phyloP scores from a whole-genome alignment of 768 basidiomycete species.

The Naganishia vishniacii region DNA sequence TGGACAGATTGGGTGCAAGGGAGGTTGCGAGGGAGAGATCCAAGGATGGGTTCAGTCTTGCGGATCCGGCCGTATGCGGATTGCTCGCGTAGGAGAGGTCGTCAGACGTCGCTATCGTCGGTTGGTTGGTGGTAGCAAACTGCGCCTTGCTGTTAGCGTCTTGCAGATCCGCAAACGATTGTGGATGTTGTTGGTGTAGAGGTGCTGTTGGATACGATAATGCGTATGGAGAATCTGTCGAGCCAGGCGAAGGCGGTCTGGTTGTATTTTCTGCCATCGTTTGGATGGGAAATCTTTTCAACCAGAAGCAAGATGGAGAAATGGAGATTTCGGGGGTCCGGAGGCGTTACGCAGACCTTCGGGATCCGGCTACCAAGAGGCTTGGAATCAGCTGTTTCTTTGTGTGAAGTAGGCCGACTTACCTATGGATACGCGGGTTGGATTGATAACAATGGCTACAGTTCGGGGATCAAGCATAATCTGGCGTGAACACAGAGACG shows the following conservation, averaged over 20 bases:
- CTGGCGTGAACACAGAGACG: neutral
- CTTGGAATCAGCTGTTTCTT: slow-evolving; percentile 10
- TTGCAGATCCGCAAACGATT: slow-evolving; percentile 4
- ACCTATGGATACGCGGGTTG: slow-evolving; percentile 14
- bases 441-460: neutral
- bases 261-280: slow-evolving; percentile 16
- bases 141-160: slow-evolving; percentile 1
- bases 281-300: slow-evolving; percentile 18
- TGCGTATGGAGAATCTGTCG: slow-evolving; percentile 7
- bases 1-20: neutral
- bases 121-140: neutral
- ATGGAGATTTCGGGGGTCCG: slow-evolving; percentile 3
- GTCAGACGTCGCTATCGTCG: neutral
- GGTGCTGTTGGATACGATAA: slow-evolving; percentile 1
- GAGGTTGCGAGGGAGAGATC: slow-evolving; percentile 5
- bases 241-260: slow-evolving; percentile 13
- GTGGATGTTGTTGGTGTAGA: slow-evolving; percentile 2
- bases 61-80: slow-evolving; percentile 10
- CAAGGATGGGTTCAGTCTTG: neutral
- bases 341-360: slow-evolving; percentile 16
- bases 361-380: slow-evolving; percentile 14
- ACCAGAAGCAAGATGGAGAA: slow-evolving; percentile 13
- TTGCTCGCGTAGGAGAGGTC: neutral
- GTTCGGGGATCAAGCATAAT: neutral
- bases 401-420: slow-evolving; percentile 6